Base-by-base conservation (phyloP, 495 filamentous ascomycete species). In the Stereocaulon alpinum region DNA sequence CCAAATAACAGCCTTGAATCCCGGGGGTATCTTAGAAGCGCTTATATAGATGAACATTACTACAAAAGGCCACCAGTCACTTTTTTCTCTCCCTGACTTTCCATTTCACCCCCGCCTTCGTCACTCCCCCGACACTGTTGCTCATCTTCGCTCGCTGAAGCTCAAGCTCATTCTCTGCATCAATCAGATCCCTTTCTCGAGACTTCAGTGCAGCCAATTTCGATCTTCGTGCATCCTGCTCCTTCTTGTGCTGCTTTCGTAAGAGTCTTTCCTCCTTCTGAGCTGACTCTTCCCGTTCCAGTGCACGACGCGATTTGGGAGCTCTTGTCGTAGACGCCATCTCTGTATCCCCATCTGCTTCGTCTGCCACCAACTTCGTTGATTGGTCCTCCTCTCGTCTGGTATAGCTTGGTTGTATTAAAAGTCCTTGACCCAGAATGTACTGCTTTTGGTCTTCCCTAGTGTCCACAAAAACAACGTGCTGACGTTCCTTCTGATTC, bases 51-150 rank as follows among this genome's bases (percentile, higher is more conserved):
- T 34, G 29, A 22, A 29, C 14, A 44, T 40, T 4, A 40, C 22
- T 0, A 9, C 1, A 2, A 50, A 30, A 50, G 6, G 30, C 17
- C 37, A 22, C 34, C 14, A 20, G 61, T 78, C 74, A 94, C 67
- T 82, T 80, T 78, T 94, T 95, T 64, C 91, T 77, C 75, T 89
- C 86, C 54, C 84, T 73, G 20, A 90, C 76, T 76, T 93, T 94
- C 73, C 86, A 91, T 72, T 86, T 91, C 68, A 86, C 77, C 15
- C 91, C 89, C 32, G 80, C 71, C 73, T 91, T 93, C 63, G 88
- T 93, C 55, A 86, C 76, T 11, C 90, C 89, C 44, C 86, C 86
- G 9, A 88, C 77, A 4, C 81, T 87, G 30, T 92, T 92, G 49
- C 82, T 84, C 90, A 95, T 89, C 70, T 77, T 81, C n/a, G 77